phyloP scores from a whole-genome alignment of 495 filamentous ascomycete genomes.

The Chaetomium cochliodes region DNA sequence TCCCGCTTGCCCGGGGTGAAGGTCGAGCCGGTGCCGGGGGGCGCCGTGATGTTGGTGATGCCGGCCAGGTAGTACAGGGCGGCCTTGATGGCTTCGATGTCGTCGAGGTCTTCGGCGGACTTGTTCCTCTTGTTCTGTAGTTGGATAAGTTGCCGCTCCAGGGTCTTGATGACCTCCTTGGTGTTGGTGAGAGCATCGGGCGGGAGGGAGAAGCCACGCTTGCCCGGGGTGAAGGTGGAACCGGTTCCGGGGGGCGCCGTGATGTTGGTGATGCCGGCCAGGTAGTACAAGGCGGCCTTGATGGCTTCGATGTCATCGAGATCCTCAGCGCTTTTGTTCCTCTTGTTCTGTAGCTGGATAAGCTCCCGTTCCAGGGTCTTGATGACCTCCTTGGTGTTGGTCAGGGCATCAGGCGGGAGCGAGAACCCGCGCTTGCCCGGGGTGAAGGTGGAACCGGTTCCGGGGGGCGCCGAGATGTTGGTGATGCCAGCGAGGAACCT shows the following conservation, averaged over 20 bases:
- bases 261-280: slow-evolving; percentile 32
- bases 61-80: slow-evolving; percentile 31
- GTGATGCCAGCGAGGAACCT: slow-evolving; percentile 30
- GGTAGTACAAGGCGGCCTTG: slow-evolving; percentile 28
- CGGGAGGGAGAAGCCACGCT: slow-evolving; percentile 24
- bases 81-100: slow-evolving; percentile 31
- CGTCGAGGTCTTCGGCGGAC: slow-evolving; percentile 27
- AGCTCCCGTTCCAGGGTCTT: slow-evolving; percentile 30
- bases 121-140: slow-evolving; percentile 36
- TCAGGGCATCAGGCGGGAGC: slow-evolving; percentile 24
- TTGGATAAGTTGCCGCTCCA: slow-evolving; percentile 27
- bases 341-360: slow-evolving; percentile 33
- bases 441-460: slow-evolving; percentile 29
- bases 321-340: slow-evolving; percentile 30
- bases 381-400: slow-evolving; percentile 32
- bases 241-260: slow-evolving; percentile 30
- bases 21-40: slow-evolving; percentile 27
- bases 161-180: slow-evolving; percentile 31
- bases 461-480: slow-evolving; percentile 31
- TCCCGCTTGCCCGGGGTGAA: slow-evolving; percentile 33
- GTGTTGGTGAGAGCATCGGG: slow-evolving; percentile 25
- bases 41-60: too few species aligned
- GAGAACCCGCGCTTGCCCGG: slow-evolving; percentile 29
- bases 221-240: slow-evolving; percentile 33
- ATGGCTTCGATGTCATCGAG: slow-evolving; percentile 28